Conservation (phyloP, 441 rosid genomes). For the Bocquillonia castaneifolia region DNA sequence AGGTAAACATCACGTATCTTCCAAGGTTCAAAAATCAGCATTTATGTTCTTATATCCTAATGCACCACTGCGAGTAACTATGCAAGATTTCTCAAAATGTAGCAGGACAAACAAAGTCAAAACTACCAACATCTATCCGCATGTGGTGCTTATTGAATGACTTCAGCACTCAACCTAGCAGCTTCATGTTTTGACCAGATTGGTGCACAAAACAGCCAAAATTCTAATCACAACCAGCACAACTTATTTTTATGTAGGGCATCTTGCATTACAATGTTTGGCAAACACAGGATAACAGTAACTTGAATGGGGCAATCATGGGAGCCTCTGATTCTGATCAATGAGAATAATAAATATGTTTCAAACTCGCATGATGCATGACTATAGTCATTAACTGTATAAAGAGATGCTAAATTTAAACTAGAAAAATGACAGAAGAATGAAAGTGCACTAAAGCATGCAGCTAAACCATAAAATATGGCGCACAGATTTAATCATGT, state of each 20-base stretch:
- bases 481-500: too few species aligned
- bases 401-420: background rate
- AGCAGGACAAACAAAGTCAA: conserved; percentile 14
- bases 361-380: background rate
- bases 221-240: conserved; percentile 9
- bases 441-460: background rate
- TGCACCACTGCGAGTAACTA: conserved; percentile 1
- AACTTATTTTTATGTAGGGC: background rate
- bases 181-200: conserved; percentile 14
- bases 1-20: too few species aligned
- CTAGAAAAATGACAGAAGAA: background rate
- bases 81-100: conserved; percentile 7
- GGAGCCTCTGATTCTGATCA: background rate
- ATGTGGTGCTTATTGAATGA: background rate
- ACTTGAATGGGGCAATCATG: background rate
- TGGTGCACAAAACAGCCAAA: conserved; percentile 15
- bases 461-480: background rate
- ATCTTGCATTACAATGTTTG: background rate
- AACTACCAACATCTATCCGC: conserved; percentile 4
- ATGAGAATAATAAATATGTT: background rate
- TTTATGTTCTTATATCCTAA: background rate
- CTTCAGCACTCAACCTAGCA: conserved; percentile 11
- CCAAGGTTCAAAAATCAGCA: too few species aligned
- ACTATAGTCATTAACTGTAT: background rate
- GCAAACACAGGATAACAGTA: background rate